Evolutionary conservation across 2,329 filamentous ascomycete species (phyloP), one percentile per base, ranked within the genome.

Genomic region (Neobulgaria alba): DNA sequence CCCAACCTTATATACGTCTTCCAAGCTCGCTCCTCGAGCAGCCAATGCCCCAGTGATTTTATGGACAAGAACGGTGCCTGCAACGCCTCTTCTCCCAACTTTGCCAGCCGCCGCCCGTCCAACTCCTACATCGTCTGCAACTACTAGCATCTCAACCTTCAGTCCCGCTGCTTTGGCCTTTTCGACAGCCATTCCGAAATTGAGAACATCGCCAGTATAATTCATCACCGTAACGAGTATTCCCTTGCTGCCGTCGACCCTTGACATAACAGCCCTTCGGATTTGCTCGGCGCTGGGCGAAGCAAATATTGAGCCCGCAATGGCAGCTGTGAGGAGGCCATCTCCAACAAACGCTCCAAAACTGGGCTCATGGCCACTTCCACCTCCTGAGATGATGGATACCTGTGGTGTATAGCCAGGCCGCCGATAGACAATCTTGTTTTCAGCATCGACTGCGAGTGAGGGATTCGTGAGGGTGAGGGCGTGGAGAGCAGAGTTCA

Each of bases 191-290:
- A 95, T 82, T 41, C 88, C 89, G 59, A 95, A 95, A 65, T 95
- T 93, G 52, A 95, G 72, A 39, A 95, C 77, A 60, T 89, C 85
- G 29, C 85, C 85, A 1, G 87, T 94, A 63, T 94, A 94, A 62
- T 95, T 95, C 85, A 94, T 95, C 20, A 94, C 85, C 4, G 89
- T 81, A n/a, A 95, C 83, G 30, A 95, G 62, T 1, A 95, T 83
- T 17, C 89, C 90, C 47, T 77, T 74, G 33, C 74, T 70, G 3
- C 73, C 72, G 46, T 85, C 77, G 3, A 94, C 83, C 15, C 85
- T 72, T 31, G 78, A 74, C 57, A 81, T 75, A 39, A 93, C 82
- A 44, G 80, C 86, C 50, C 75, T 71, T 41, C 85, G 77, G 40
- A 95, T 79, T 66, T 95, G 89, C 63, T 92, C 81, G 0, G 86